Conservation (phyloP, 2,329 filamentous ascomycete species). For the Simplicillium sp. region DNA sequence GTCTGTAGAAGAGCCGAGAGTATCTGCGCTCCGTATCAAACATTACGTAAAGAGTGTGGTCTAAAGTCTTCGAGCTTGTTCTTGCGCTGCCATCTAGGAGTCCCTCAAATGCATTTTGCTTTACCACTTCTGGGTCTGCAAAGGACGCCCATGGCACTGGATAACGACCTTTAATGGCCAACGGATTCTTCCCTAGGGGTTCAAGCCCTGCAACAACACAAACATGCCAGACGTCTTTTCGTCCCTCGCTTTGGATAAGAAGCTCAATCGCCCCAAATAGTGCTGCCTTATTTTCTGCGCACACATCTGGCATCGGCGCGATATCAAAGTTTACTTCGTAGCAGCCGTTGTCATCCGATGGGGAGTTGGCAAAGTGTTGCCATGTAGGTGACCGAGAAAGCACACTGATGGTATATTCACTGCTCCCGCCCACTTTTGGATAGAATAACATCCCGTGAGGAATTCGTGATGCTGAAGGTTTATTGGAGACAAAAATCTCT, state of each 20-base stretch:
- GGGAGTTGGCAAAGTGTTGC: constrained; percentile 12
- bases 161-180: background rate
- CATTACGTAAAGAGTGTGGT: no score
- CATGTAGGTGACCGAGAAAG: constrained; percentile 15
- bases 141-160: background rate
- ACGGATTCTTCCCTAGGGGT: background rate
- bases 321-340: constrained; percentile 15
- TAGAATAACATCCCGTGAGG: constrained; percentile 16
- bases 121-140: background rate
- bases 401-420: constrained; percentile 9
- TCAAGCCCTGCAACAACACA: background rate
- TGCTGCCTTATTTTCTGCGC: background rate
- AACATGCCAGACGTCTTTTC: background rate
- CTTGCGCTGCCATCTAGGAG: no score
- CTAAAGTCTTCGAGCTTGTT: no score
- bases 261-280: background rate
- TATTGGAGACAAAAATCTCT: constrained; percentile 15
- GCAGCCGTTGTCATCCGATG: no score
- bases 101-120: background rate
- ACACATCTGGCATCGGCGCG: constrained; percentile 10
- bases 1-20: no score
- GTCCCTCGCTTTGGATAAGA: background rate
- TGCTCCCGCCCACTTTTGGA: constrained; percentile 9
- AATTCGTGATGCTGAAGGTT: constrained; percentile 8
- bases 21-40: no score